Conservation (phyloP, 805 yeast genomes). For the Metschnikowia continentalis region DNA sequence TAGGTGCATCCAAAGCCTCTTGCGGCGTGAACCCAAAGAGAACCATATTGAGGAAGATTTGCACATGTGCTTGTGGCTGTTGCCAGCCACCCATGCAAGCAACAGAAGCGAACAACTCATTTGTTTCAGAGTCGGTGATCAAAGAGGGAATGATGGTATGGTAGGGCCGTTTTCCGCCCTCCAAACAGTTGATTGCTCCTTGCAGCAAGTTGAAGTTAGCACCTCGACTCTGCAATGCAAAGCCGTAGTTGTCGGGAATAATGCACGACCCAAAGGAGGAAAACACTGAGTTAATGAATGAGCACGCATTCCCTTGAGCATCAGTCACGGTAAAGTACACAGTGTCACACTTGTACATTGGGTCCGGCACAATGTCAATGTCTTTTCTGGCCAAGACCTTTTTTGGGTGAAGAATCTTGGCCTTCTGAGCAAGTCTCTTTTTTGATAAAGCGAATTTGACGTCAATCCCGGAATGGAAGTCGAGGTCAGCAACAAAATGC, state of each 20-base stretch:
- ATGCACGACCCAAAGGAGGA: conserved; percentile 68
- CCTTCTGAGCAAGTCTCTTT: conserved; percentile 7
- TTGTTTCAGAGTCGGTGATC: conserved; percentile 44
- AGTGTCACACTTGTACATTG: conserved; percentile 15
- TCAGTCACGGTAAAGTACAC: conserved; percentile 17
- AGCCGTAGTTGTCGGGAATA: conserved; percentile 61
- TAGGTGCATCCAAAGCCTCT: conserved; percentile 69
- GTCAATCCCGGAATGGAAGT: conserved; percentile 32
- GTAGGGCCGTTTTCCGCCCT: conserved; percentile 69
- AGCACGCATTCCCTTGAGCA: conserved; percentile 46
- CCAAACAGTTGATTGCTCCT: conserved; percentile 55
- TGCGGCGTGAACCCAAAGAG: conserved; percentile 67
- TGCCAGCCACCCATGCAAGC: conserved; percentile 88
- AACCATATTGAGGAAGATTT: conserved; percentile 63
- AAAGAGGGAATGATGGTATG: conserved; percentile 83
- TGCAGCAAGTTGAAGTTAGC: conserved; percentile 64
- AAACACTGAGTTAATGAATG: conserved; percentile 74
- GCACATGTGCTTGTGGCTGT: conserved; percentile 84
- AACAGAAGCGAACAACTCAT: conserved; percentile 57
- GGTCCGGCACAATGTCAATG: conserved; percentile 15
- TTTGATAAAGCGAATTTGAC: conserved; percentile 41
- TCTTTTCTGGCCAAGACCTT: conserved; percentile 11
- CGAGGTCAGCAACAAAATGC: conserved; percentile 64
- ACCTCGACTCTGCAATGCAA: conserved; percentile 72
- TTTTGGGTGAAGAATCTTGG: conserved; percentile 5